A percentile compares a stretch with the other conserved stretches of the same genome.
Evolutionary conservation across 495 filamentous ascomycete species (phyloP).

Genomic region (Penicillium canariense): DNA sequence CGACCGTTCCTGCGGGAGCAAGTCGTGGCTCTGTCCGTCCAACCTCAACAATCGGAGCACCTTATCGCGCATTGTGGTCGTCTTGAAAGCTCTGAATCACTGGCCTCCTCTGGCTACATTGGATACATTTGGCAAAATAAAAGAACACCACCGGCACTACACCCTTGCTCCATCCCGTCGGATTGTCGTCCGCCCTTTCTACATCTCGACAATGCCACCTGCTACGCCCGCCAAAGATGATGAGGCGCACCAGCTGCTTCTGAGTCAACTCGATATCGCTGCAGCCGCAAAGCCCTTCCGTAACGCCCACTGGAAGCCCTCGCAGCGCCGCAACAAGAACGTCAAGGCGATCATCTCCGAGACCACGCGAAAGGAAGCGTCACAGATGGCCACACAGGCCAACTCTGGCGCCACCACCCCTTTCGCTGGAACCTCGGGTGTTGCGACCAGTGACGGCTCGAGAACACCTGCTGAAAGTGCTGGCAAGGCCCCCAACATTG

Average conservation of each 20-base stretch:
- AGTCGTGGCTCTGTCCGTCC: too few relatives aligned
- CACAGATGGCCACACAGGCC: conserved; percentile 72
- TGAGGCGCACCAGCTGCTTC: conserved; percentile 56
- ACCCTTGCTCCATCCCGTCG: too few relatives aligned
- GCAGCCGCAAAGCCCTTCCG: conserved; percentile 80
- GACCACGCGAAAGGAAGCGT: conserved; percentile 77
- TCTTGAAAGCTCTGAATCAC: neutral
- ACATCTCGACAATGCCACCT: conserved; percentile 39
- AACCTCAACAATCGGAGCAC: neutral
- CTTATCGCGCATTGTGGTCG: neutral
- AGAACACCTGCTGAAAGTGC: conserved; percentile 59
- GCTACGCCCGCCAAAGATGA: conserved; percentile 45
- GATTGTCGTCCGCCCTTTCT: neutral
- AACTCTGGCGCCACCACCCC: conserved; percentile 81
- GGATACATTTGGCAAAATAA: too few relatives aligned
- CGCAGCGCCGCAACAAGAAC: conserved; percentile 95
- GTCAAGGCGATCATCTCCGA: conserved; percentile 96
- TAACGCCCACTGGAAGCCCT: conserved; percentile 82
- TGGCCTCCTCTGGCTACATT: neutral
- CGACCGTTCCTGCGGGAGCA: neutral
- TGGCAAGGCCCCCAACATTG: conserved; percentile 64
- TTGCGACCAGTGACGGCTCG: conserved; percentile 42
- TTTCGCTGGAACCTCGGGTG: conserved; percentile 51
- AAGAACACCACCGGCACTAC: too few relatives aligned
- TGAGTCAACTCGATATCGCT: conserved; percentile 87